phyloP scores from a whole-genome alignment of 164 flowering plant species.

The Magnolia changhungtana region DNA sequence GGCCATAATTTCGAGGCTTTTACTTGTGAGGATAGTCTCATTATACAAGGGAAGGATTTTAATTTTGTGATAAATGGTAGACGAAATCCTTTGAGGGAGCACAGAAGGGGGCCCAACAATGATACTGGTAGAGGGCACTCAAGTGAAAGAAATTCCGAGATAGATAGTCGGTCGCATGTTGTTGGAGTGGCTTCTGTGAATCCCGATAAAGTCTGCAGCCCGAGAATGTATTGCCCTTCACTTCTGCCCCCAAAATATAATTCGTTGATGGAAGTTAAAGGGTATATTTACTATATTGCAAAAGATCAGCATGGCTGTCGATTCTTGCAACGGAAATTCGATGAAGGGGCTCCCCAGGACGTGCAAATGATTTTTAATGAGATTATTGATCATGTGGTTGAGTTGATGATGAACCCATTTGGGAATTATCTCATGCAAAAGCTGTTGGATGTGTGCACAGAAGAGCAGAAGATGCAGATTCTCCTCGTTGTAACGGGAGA shows the following conservation, averaged over 20 bases:
- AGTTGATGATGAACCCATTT: conserved; percentile 78
- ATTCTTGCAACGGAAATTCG: conserved; percentile 59
- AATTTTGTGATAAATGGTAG: conserved; percentile 25
- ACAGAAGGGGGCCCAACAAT: conserved; percentile 5
- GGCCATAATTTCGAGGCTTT: conserved; percentile 15
- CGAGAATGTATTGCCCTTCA: conserved; percentile 14
- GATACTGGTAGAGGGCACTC: conserved; percentile 4
- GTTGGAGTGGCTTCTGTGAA: not conserved
- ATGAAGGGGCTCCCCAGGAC: conserved; percentile 49
- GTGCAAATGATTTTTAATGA: conserved; percentile 54
- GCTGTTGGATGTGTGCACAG: conserved; percentile 66
- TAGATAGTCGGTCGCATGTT: conserved; percentile 11
- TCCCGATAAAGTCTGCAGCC: conserved; percentile 18
- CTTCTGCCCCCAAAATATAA: conserved; percentile 22
- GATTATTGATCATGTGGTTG: conserved; percentile 51
- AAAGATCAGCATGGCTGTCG: conserved; percentile 83
- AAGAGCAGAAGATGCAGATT: conserved; percentile 62
- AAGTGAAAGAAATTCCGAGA: conserved; percentile 12
- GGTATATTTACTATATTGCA: conserved; percentile 48
- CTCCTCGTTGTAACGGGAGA: conserved; percentile 39
- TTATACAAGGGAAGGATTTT: conserved; percentile 39
- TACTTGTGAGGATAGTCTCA: conserved; percentile 45
- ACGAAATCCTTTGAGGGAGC: conserved; percentile 10
- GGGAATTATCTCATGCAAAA: conserved; percentile 91
- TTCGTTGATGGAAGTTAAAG: conserved; percentile 43